phyloP scores from a whole-genome alignment of 2,329 filamentous ascomycete species.

The Proliferodiscus dingleyae region DNA sequence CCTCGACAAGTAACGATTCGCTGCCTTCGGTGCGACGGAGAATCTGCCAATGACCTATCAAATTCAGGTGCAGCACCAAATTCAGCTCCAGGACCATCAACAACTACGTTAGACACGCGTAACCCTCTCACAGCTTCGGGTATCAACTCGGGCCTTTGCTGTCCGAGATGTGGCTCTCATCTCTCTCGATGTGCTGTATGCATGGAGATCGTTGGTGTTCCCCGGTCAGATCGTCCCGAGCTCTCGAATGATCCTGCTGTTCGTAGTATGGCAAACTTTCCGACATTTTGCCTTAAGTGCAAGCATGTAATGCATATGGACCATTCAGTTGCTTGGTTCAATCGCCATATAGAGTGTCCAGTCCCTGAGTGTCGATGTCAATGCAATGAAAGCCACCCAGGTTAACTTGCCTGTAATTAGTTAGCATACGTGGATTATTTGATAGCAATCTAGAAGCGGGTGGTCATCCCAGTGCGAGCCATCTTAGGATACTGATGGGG shows the following conservation, averaged over 20 bases:
- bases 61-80: slow-evolving; percentile 16
- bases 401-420: too few species aligned
- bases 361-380: slow-evolving; percentile 64
- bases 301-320: slow-evolving; percentile 65
- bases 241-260: slow-evolving; percentile 42
- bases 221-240: slow-evolving; percentile 55
- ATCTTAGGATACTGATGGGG: too few species aligned
- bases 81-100: slow-evolving; percentile 16
- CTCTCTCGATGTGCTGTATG: slow-evolving; percentile 65
- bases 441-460: too few species aligned
- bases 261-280: slow-evolving; percentile 51
- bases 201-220: slow-evolving; percentile 60
- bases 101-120: slow-evolving; percentile 26
- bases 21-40: slow-evolving; percentile 70
- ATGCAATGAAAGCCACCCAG: slow-evolving; percentile 40
- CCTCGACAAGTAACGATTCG: slow-evolving; percentile 68
- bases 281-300: slow-evolving; percentile 65
- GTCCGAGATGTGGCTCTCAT: slow-evolving; percentile 61
- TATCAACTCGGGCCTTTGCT: slow-evolving; percentile 57
- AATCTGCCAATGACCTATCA: slow-evolving; percentile 41
- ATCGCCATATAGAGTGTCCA: slow-evolving; percentile 59
- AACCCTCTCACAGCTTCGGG: slow-evolving; percentile 55
- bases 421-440: too few species aligned
- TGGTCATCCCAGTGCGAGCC: too few species aligned
- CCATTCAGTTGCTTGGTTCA: slow-evolving; percentile 63